Evolutionary conservation across 306 rosid genomes (phyloP), one percentile per base, ranked within the genome.

Genomic region (Vachellia pachyceras): DNA sequence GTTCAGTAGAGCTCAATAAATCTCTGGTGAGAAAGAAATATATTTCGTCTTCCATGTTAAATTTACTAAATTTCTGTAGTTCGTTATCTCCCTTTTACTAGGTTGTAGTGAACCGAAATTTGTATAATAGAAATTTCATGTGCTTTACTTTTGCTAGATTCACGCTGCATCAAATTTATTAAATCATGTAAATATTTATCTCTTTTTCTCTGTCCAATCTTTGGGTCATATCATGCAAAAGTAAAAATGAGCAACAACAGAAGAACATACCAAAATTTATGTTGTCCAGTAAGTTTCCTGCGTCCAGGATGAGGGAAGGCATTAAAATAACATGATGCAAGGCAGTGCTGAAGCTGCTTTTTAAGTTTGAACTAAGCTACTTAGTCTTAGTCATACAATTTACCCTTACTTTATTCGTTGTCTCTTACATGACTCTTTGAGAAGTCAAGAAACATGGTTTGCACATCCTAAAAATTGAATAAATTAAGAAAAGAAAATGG

Each of bases 11-110:
- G 36, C 60, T 78, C 18, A 11, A 22, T 67, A 76, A 72, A 41
- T 82, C 39, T 80, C 66, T 46, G 1, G 64, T 36, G 45, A 60
- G 45, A 69, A 75, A 83, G 68, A 73, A 22, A 66, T 67, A 41
- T 72, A 55, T 72, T 57, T 68, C 15, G 1, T 80, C 44, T 35
- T 14, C 64, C 63, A 58, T 73, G 78, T 57, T 82, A 47, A 73
- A 33, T 55, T 46, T 46, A 42, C 71, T 42, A 76, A 72, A 50
- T 37, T 41, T 76, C 45, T 79, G 22, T 67, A 44, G 10, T 39
- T 76, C 65, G 50, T 65, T 44, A 23, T 14, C 35, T 41, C 22
- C 46, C 11, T 73, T 73, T 71, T 45, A 18, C 10, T 5, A 45
- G 40, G n/a, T 9, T 23, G 58, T 45, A 23, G 60, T 18, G 72